Evolutionary conservation across 495 filamentous ascomycete species (phyloP).

Genomic region (Tuber borchii): DNA sequence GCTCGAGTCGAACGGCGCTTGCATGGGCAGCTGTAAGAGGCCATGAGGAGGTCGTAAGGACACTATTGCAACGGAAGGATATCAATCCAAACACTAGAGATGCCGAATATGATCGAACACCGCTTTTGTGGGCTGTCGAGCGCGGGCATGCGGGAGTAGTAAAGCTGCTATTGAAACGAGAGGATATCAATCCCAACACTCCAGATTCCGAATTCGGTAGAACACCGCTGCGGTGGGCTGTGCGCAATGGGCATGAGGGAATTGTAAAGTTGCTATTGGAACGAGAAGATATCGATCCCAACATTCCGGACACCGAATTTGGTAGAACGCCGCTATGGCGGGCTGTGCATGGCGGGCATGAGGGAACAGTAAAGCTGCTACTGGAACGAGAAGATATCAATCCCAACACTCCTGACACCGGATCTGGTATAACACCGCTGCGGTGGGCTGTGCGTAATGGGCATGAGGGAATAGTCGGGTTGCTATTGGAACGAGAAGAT

Average conservation of each 20-base stretch:
- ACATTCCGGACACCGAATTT: too few species aligned
- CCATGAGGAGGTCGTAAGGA: neutral
- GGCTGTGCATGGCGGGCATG: conserved; percentile 39
- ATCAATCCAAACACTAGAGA: conserved; percentile 13
- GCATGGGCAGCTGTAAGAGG: neutral
- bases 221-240: too few species aligned
- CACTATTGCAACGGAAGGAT: too few species aligned
- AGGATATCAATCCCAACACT: conserved; percentile 2
- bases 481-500: conserved; percentile 9
- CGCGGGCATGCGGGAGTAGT: conserved; percentile 34
- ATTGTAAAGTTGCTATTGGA: too few species aligned
- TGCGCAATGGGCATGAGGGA: too few species aligned
- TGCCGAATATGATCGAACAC: conserved; percentile 4
- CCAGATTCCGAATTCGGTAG: too few species aligned
- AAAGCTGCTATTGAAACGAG: conserved; percentile 29
- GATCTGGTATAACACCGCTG: conserved; percentile 41
- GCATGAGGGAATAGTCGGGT: conserved; percentile 42
- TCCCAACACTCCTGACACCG: conserved; percentile 8
- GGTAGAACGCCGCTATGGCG: conserved; percentile 34
- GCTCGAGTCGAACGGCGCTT: neutral
- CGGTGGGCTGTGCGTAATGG: conserved; percentile 45
- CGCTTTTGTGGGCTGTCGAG: conserved; percentile 36
- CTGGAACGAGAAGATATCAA: conserved; percentile 11
- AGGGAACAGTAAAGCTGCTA: conserved; percentile 38
- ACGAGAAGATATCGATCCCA: too few species aligned